phyloP scores from a whole-genome alignment of 768 basidiomycete genomes.

The Phylloporus rhodoxanthus region DNA sequence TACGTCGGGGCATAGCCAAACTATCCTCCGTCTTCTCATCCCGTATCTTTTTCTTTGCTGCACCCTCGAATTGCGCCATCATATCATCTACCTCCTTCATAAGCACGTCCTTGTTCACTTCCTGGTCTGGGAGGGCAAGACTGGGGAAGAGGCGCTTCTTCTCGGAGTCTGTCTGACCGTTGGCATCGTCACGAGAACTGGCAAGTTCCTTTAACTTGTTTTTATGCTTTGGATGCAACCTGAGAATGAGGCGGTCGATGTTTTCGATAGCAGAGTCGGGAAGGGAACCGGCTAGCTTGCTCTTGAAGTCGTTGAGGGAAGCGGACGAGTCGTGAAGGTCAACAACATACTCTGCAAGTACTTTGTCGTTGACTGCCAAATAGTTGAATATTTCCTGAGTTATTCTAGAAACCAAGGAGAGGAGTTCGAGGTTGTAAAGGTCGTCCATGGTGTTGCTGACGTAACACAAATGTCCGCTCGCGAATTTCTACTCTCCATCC shows the following conservation, averaged over 20 bases:
- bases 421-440: slow-evolving; percentile 87
- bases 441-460: slow-evolving; percentile 59
- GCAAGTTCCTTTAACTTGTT: slow-evolving; percentile 43
- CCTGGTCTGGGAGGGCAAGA: slow-evolving; percentile 72
- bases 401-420: slow-evolving; percentile 87
- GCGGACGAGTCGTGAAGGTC: slow-evolving; percentile 80
- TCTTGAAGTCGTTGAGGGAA: slow-evolving; percentile 74
- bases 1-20: slow-evolving; percentile 57
- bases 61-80: slow-evolving; percentile 67
- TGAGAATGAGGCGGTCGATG: slow-evolving; percentile 90
- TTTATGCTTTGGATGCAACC: slow-evolving; percentile 94
- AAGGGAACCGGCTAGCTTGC: slow-evolving; percentile 72
- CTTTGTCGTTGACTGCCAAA: slow-evolving; percentile 80
- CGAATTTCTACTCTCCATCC: slow-evolving; percentile 28
- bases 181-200: slow-evolving; percentile 25
- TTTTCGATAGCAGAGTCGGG: slow-evolving; percentile 88
- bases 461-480: slow-evolving; percentile 9
- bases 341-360: slow-evolving; percentile 93
- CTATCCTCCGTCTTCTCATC: slow-evolving; percentile 39
- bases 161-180: slow-evolving; percentile 51
- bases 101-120: slow-evolving; percentile 68
- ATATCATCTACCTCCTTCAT: slow-evolving; percentile 88
- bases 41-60: slow-evolving; percentile 55
- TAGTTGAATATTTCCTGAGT: slow-evolving; percentile 92
- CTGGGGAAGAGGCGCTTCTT: slow-evolving; percentile 88